Percentiles rank a stretch among this genome's conserved stretches.
These are phyloP conservation scores for Tricholoma matsutake DNA, from an alignment of 768 basidiomycete genomes.

Conservation along the genomic window DNA sequence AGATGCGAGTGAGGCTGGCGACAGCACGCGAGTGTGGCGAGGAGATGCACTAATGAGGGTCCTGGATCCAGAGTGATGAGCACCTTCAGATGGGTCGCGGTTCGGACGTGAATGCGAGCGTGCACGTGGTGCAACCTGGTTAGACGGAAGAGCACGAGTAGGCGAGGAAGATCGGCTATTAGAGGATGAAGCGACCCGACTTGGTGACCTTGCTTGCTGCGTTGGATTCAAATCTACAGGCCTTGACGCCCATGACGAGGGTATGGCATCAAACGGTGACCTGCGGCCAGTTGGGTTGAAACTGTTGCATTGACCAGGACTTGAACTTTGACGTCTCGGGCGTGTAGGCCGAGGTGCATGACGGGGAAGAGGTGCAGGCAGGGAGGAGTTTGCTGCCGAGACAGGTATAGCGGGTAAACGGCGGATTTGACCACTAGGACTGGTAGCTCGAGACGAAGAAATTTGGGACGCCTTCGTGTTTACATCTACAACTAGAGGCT, in stretches of 20 bases:
- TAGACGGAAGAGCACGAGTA: neutral
- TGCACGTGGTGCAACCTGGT: slow-evolving; percentile 11
- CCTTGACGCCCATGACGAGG: slow-evolving; percentile 21
- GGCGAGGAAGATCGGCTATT: neutral
- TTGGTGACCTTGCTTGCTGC: slow-evolving; percentile 4
- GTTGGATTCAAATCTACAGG: slow-evolving; percentile 23
- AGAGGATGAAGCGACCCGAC: neutral
- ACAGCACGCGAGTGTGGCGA: slow-evolving; percentile 5
- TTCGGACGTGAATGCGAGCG: slow-evolving; percentile 22
- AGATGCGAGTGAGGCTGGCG: neutral
- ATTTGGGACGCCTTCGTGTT: slow-evolving; percentile 2
- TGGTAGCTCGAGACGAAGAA: slow-evolving; percentile 7
- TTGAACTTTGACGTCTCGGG: slow-evolving; percentile 25
- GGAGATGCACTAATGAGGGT: neutral
- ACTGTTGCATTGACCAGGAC: slow-evolving; percentile 13
- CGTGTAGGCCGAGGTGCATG: slow-evolving; percentile 10
- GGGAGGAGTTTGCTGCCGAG: slow-evolving; percentile 5
- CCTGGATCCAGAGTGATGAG: neutral
- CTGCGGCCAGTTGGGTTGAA: slow-evolving; percentile 6
- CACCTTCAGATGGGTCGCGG: slow-evolving; percentile 9
- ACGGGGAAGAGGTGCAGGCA: neutral
- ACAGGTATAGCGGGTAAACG: slow-evolving; percentile 24
- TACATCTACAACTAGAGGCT: slow-evolving; percentile 23
- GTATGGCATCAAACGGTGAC: slow-evolving; percentile 16
- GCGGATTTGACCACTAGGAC: slow-evolving; percentile 9